Evolutionary conservation across 345 rosid species (phyloP), one percentile per base, ranked within the genome.

Genomic region (Zanthoxylum bungeanum): DNA sequence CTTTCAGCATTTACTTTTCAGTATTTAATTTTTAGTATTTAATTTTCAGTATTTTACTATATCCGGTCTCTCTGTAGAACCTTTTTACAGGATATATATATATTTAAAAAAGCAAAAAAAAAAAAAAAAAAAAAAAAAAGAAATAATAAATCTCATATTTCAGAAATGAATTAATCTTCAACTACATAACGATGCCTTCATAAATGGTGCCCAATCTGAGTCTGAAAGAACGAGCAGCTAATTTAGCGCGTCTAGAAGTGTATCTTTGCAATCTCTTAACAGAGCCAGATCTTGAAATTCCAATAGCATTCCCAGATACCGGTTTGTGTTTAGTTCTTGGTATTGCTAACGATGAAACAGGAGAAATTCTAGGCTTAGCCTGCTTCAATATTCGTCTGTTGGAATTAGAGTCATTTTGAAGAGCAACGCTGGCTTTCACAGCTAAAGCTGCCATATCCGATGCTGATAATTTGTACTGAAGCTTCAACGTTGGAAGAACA

Each of bases 381-480:
- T n/a, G n/a, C n/a, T 80, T 83, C 75, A n/a, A n/a, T n/a, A 79
- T 85, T 6, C 84, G 67, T 39, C 85, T 78, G 10, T 30, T 64
- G 6, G 75, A 64, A 0, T 73, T 77, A 0, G 57, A 72, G 30
- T 76, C 78, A 12, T 76, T 88, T 25, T 84, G 89, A 46, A 94
- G 74, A 39, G 98, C 97, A 27, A 85, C 71, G 85, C 90, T 86
- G 44, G 97, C 98, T 74, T 87, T 91, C n/a, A 94, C 97, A 17
- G 98, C 98, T 71, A 92, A 81, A 47, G 93, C 97, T 1, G 97
- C 98, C 98, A 94, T 94, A 51, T 87, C 97, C 5, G 88, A 76
- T 19, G 98, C 91, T n/a, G 86, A 70, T 14, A 94, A 44, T 10
- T 80, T 85, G 72, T 77, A 75, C 47, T 77, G 83, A n/a, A 90